phyloP scores from a whole-genome alignment of 2,329 filamentous ascomycete genomes.

The Neocatenulostroma microsporum region DNA sequence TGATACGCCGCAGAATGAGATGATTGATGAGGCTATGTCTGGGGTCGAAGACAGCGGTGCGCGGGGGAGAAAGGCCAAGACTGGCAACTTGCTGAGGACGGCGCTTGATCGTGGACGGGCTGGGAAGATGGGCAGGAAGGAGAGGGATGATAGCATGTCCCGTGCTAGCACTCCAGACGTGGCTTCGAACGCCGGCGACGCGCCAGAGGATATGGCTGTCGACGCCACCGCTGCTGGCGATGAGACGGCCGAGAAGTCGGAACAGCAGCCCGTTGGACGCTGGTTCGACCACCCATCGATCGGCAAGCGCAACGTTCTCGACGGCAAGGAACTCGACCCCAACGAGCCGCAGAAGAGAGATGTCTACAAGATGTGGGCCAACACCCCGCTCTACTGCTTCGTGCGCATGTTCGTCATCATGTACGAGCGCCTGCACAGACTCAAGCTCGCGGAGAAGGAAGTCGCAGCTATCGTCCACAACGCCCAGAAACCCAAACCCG shows the following conservation, averaged over 20 bases:
- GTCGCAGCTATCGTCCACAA: constrained; percentile 68
- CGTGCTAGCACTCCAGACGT: constrained; percentile 85
- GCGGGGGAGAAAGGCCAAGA: constrained; percentile 60
- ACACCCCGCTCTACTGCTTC: constrained; percentile 88
- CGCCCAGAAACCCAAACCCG: constrained; percentile 68
- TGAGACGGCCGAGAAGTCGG: constrained; percentile 46
- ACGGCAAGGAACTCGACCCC: constrained; percentile 57
- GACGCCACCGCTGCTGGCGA: constrained; percentile 27
- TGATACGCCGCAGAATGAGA: constrained; percentile 53
- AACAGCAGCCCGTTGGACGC: constrained; percentile 58
- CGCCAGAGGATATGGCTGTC: constrained; percentile 60
- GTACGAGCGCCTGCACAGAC: constrained; percentile 71
- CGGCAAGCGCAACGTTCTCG: constrained; percentile 49
- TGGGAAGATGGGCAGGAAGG: constrained; percentile 59
- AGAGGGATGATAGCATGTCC: constrained; percentile 76
- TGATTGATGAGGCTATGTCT: constrained; percentile 58
- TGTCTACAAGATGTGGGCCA: constrained; percentile 84
- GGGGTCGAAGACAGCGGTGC: constrained; percentile 63
- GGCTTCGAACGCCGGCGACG: constrained; percentile 67
- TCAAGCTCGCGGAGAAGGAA: constrained; percentile 70
- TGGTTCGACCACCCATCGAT: constrained; percentile 53
- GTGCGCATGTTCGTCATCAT: constrained; percentile 89
- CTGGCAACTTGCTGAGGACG: constrained; percentile 70
- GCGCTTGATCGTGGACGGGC: constrained; percentile 72
- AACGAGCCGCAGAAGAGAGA: constrained; percentile 75